A percentile compares a stretch with the other conserved stretches of the same genome.
phyloP scores from a whole-genome alignment of 2,329 filamentous ascomycete species.

The Chaetoscypha palmicola region DNA sequence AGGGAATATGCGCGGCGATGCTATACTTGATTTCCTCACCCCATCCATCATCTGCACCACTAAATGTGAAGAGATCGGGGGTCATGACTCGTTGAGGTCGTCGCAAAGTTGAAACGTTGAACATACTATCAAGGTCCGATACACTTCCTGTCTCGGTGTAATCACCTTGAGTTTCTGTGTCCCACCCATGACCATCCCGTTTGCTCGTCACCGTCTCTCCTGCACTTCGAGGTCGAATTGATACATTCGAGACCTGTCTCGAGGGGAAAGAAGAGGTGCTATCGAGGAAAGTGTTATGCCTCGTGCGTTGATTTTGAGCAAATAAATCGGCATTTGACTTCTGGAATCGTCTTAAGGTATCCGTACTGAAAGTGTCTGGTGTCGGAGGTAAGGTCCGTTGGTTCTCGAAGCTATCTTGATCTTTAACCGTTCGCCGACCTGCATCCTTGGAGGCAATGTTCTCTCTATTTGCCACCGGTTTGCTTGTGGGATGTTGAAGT shows the following conservation, averaged over 20 bases:
- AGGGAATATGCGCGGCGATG: conserved; percentile 16
- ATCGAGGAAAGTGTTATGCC: conserved; percentile 17
- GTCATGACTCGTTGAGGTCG: conserved; percentile 14
- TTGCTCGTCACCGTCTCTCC: conserved; percentile 30
- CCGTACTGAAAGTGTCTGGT: conserved; percentile 31
- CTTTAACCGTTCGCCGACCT: conserved; percentile 12
- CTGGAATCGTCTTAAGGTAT: conserved; percentile 37
- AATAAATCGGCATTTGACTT: conserved; percentile 40
- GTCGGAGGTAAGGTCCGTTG: conserved; percentile 29
- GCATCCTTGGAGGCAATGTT: conserved; percentile 7
- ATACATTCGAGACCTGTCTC: conserved; percentile 20
- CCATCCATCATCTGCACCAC: conserved; percentile 18
- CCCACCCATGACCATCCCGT: conserved; percentile 32
- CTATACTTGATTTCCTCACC: conserved; percentile 25
- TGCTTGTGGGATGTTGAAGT: conserved; percentile 13
- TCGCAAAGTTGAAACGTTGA: conserved; percentile 12
- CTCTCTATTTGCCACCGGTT: too few relatives aligned
- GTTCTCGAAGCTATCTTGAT: conserved; percentile 33
- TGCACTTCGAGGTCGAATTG: conserved; percentile 28
- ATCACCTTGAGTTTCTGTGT: conserved; percentile 28
- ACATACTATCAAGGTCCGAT: conserved; percentile 18
- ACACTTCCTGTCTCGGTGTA: conserved; percentile 25
- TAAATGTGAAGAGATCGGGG: conserved; percentile 22
- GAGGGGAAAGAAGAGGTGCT: conserved; percentile 19
- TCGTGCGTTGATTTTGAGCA: conserved; percentile 26